Percentiles rank a stretch among this genome's conserved stretches.
These are phyloP conservation scores for Candida verbasci DNA, from an alignment of 805 yeast species.

Conservation along the genomic window DNA sequence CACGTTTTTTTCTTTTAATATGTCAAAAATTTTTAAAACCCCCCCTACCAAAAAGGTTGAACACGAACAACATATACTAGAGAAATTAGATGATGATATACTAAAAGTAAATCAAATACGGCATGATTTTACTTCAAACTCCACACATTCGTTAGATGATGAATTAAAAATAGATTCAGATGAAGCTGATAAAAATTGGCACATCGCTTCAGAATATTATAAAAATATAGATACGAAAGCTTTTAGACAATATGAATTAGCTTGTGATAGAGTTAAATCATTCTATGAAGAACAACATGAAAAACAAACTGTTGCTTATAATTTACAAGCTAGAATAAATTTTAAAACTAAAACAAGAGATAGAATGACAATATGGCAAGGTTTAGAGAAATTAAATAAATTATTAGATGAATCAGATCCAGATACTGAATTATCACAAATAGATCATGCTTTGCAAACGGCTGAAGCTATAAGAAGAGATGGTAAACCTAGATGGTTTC, in stretches of 20 bases:
- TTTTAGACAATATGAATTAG: slow-evolving; percentile 64
- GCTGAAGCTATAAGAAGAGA: slow-evolving; percentile 71
- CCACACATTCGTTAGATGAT: slow-evolving; percentile 2
- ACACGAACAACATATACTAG: slow-evolving; percentile 12
- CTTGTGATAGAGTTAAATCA: slow-evolving; percentile 61
- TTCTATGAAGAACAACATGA: slow-evolving; percentile 68
- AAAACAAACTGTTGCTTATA: slow-evolving; percentile 68
- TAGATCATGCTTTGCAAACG: slow-evolving; percentile 71
- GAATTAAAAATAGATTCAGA: slow-evolving; percentile 2
- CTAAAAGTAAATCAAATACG: slow-evolving; percentile 19
- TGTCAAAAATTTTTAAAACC: slow-evolving; percentile 1
- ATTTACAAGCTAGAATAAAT: slow-evolving; percentile 65
- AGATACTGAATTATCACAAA: slow-evolving; percentile 69
- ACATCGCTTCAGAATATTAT: slow-evolving; percentile 23
- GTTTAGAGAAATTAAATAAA: slow-evolving; percentile 55
- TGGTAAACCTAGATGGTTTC: slow-evolving; percentile 72
- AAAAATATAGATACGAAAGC: slow-evolving; percentile 34
- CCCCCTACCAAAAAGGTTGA: background rate
- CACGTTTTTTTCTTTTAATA: background rate
- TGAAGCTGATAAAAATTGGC: slow-evolving; percentile 18
- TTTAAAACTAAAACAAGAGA: slow-evolving; percentile 67
- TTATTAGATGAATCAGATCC: slow-evolving; percentile 71
- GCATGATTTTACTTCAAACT: slow-evolving; percentile 8
- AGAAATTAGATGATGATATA: slow-evolving; percentile 25
- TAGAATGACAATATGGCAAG: slow-evolving; percentile 70